Base-by-base conservation (phyloP, 768 basidiomycete species). In the Tulasnella sp. region DNA sequence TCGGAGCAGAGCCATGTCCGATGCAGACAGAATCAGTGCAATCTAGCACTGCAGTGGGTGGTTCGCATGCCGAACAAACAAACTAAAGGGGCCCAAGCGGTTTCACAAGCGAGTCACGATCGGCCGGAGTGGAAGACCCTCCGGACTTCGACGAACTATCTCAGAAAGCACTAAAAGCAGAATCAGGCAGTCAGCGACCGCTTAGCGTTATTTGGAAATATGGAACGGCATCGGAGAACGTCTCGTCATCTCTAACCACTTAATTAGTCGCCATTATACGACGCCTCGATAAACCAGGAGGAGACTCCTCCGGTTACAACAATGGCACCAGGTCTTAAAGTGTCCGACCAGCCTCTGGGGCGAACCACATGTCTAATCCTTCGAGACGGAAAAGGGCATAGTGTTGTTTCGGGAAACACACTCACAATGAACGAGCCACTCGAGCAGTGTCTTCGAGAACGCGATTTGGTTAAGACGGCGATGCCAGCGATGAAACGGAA, bases 291-390 rank as follows among this genome's bases (percentile, higher is more conserved):
- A 78, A 78, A 78, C 77, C 77, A 69, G 64, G 64, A 28, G 64
- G 64, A 34, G n/a, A 54, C 11, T 54, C 41, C 77, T 28, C 41
- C 77, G 77, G 77, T 78, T 78, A 78, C 54, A 31, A 60, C 50
- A 31, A 44, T 24, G 31, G 50, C 54, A 54, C 7, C 60, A 28
- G 40, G 41, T 48, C 28, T 78, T 64, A 75, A 34, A 5, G 16
- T 76, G 76, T 78, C 77, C 77, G 77, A 78, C 77, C 77, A 78
- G 77, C 77, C 77, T 78, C 77, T 78, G 77, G 37, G 77, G 75
- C 80, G 80, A 77, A 82, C 81, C 82, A 83, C 80, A 74, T 64
- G 76, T 78, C 44, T 81, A 82, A 83, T 83, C 82, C 60, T 80
- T 37, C 28, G 72, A 73, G 76, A 80, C 37, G 31, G 48, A 69